Evolutionary conservation across 148 eudicot species (phyloP).

Genomic region (Pharnaceum exiguum): DNA sequence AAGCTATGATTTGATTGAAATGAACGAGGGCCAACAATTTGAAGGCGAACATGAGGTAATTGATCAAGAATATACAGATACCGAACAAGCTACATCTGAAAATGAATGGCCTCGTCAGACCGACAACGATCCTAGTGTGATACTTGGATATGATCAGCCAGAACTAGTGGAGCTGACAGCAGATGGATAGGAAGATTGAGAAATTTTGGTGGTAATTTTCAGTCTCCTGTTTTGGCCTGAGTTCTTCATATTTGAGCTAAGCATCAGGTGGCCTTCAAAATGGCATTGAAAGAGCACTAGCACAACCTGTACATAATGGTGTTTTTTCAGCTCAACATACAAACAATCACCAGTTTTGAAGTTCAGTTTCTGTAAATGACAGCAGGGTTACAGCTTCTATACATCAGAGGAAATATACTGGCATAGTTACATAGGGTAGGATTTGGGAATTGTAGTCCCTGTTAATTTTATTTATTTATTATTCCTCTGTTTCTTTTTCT

Average conservation of each 20-base stretch:
- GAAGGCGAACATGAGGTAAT: constrained; percentile 45
- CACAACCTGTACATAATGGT: constrained; percentile 26
- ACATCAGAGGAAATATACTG: constrained; percentile 14
- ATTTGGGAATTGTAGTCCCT: too few species aligned
- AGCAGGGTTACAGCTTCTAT: not conserved
- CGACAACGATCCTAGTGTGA: constrained; percentile 8
- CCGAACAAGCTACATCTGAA: constrained; percentile 9
- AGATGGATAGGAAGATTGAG: constrained; percentile 8
- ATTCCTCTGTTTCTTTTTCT: too few species aligned
- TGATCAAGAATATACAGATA: constrained; percentile 31
- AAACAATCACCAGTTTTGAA: constrained; percentile 4
- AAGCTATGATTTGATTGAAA: constrained; percentile 14
- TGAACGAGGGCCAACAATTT: constrained; percentile 19
- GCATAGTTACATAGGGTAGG: not conserved
- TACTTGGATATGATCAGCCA: constrained; percentile 19
- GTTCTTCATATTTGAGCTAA: constrained; percentile 1
- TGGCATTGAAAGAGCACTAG: not conserved
- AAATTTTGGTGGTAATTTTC: not conserved
- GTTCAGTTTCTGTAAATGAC: constrained; percentile 12
- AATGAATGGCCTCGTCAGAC: constrained; percentile 7
- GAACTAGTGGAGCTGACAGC: constrained; percentile 33
- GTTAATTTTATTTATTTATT: too few species aligned
- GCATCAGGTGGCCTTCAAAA: constrained; percentile 12
- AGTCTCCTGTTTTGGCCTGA: not conserved
- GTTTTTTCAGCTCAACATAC: constrained; percentile 4